Evolutionary conservation across 257 asterid genomes (phyloP).

Genomic region (Forsythia viridissima): DNA sequence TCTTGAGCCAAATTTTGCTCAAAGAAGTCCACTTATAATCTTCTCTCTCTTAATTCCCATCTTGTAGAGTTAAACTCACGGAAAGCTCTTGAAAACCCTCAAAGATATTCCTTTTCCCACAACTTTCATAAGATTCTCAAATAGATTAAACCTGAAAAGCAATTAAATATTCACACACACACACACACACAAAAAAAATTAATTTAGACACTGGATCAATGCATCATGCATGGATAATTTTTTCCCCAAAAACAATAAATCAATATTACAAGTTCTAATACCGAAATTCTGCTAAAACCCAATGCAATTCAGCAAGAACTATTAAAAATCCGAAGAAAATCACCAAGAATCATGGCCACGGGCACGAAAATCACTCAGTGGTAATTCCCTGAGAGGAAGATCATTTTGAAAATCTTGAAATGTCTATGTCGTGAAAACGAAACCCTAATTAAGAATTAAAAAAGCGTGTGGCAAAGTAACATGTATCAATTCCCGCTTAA

Average conservation of each 20-base stretch:
- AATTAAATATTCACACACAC: background rate
- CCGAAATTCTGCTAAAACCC: background rate
- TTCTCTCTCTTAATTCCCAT: background rate
- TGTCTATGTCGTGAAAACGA: background rate
- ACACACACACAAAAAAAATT: background rate
- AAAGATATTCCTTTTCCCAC: background rate
- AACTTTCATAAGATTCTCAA: background rate
- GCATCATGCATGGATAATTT: background rate
- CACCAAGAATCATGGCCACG: background rate
- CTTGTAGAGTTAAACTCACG: background rate
- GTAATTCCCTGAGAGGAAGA: background rate
- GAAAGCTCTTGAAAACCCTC: background rate
- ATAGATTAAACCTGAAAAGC: background rate
- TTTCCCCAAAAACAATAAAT: background rate
- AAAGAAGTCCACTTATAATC: background rate
- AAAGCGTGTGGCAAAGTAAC: background rate
- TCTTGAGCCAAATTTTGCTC: background rate
- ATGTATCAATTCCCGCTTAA: background rate
- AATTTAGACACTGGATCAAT: background rate
- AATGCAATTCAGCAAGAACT: background rate
- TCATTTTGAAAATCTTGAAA: background rate
- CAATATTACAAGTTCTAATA: background rate
- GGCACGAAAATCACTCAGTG: background rate
- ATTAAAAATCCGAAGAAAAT: background rate
- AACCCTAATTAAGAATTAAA: conserved; percentile 3